These are phyloP conservation scores for Xylaria hypoxylon DNA, from an alignment of 2,329 filamentous ascomycete species.

Conservation along the genomic window DNA sequence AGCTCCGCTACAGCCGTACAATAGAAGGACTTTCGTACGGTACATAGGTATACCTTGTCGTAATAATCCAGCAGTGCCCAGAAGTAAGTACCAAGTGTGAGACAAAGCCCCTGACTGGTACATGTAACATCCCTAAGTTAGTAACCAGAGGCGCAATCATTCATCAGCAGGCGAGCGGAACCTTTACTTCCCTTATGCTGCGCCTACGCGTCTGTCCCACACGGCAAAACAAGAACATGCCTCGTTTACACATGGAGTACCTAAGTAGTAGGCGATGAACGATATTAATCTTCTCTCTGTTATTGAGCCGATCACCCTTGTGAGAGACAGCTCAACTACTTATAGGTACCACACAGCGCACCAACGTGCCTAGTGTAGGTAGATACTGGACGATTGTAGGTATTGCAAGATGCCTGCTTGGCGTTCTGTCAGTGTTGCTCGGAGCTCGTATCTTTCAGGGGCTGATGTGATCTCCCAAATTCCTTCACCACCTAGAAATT, in stretches of 20 bases:
- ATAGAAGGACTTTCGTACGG: neutral
- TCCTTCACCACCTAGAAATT: neutral
- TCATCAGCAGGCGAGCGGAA: slow-evolving; percentile 24
- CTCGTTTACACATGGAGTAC: neutral
- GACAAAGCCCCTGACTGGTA: neutral
- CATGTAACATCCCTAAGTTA: too few species aligned
- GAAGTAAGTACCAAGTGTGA: too few species aligned
- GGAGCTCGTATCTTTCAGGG: slow-evolving; percentile 25
- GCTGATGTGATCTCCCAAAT: slow-evolving; percentile 19
- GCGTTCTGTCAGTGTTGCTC: neutral
- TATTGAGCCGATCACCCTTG: neutral
- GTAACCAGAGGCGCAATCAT: slow-evolving; percentile 20
- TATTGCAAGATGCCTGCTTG: neutral
- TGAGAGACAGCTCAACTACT: neutral
- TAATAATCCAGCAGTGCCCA: too few species aligned
- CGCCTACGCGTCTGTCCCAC: slow-evolving; percentile 15
- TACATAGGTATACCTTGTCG: neutral
- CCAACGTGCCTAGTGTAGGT: too few species aligned
- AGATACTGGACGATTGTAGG: neutral
- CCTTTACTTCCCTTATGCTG: slow-evolving; percentile 15
- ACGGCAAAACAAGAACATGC: slow-evolving; percentile 8
- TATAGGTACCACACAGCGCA: neutral
- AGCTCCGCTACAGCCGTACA: slow-evolving; percentile 23
- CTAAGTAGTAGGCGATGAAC: neutral
- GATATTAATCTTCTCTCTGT: neutral